Evolutionary conservation across 2,329 filamentous ascomycete genomes (phyloP), one percentile per base, ranked within the genome.

Genomic region (Penicillium brasilianum): DNA sequence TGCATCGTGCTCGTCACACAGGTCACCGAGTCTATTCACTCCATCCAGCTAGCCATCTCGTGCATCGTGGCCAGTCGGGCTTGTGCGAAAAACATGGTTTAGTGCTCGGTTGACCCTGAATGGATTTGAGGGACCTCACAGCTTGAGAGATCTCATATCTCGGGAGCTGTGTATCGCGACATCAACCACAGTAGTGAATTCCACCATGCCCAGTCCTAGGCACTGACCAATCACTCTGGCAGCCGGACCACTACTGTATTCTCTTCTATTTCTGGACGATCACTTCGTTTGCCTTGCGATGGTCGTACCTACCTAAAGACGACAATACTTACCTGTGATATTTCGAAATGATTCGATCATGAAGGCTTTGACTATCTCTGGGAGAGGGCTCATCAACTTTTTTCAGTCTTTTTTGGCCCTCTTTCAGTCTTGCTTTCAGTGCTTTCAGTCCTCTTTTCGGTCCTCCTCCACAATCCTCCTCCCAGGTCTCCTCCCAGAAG

Each of bases 321-420:
- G 52, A 82, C 78, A 46, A 82, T 6, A 46, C 25, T 16, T 20
- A 14, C 25, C 20, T 8, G 14, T 14, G 14, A 10, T 10, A 9
- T n/a, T 34, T 34, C 32, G 32, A 34, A 34, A 13, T 34, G 32
- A 28, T 28, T 28, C 3, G 25, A 28, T 28, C 25, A 28, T 28
- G 25, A 28, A 28, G 25, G 6, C 25, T 3, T 28, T 3, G 6
- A 6, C 3, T 28, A 28, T 28, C 25, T 28, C 25, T 6, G 6
- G 25, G 25, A 3, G 25, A 3, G 25, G 6, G 25, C 25, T 28
- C 6, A 28, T 28, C 25, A 6, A 28, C 25, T 6, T 28, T 3
- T 28, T 28, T 28, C 25, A 28, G 25, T 28, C n/a, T n/a, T n/a
- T n/a, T n/a, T n/a, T n/a, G n/a, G n/a, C n/a, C n/a, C n/a, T n/a